A percentile compares a stretch with the other conserved stretches of the same genome.
phyloP scores from a whole-genome alignment of 768 basidiomycete genomes.

The Termitomyces sp. region DNA sequence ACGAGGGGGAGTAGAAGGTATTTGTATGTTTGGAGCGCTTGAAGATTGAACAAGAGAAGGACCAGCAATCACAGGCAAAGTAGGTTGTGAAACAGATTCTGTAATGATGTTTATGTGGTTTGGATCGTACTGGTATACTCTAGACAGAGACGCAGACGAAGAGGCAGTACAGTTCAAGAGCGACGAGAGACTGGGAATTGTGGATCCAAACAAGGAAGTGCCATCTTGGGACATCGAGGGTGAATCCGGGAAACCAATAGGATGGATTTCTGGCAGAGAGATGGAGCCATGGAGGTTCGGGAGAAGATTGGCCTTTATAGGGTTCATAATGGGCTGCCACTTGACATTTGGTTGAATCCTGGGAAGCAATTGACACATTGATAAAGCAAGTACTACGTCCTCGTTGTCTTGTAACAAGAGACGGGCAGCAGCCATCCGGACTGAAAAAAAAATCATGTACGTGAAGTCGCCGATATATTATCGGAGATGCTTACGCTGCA shows the following conservation, averaged over 20 bases:
- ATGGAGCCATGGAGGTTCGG: constrained; percentile 6
- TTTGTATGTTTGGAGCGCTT: constrained; percentile 7
- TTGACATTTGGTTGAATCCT: constrained; percentile 5
- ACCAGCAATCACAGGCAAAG: neutral
- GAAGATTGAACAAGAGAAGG: neutral
- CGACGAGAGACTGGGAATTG: constrained; percentile 13
- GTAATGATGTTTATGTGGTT: constrained; percentile 2
- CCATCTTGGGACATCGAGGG: neutral
- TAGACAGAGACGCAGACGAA: constrained; percentile 5
- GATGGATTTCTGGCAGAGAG: constrained; percentile 9
- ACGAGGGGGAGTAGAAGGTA: neutral
- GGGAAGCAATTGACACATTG: constrained; percentile 12
- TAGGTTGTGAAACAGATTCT: constrained; percentile 8
- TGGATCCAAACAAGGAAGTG: constrained; percentile 6
- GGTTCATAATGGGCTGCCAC: constrained; percentile 3
- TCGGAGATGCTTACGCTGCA: constrained; percentile 11
- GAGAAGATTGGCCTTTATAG: constrained; percentile 1
- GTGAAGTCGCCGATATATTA: neutral
- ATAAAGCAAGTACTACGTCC: constrained; percentile 8
- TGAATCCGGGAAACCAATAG: constrained; percentile 1
- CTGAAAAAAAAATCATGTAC: neutral
- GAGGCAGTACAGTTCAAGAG: constrained; percentile 8
- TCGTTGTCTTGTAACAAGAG: constrained; percentile 12
- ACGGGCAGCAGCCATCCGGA: constrained; percentile 13
- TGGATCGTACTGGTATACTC: neutral